Base-by-base conservation (phyloP, 805 yeast species). In the Candida takata region DNA sequence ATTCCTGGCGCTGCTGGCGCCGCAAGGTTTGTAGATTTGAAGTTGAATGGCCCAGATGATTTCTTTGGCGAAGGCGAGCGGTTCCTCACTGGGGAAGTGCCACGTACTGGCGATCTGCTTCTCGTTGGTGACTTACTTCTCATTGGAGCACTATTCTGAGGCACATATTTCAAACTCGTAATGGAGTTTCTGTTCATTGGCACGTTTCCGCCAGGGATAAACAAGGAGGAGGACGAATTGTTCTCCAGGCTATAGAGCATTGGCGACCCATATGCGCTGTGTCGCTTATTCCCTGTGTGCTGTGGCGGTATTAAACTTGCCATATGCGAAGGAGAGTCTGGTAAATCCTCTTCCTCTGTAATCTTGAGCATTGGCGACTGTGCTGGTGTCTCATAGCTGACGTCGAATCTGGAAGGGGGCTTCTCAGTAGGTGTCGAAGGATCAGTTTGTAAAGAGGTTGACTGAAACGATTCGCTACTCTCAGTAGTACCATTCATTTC, bases 11-110 rank as follows among this genome's bases (percentile, higher is more conserved):
- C 41, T 9, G 54, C 48, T 34, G 37, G 54, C 18, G 35, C 55
- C 8, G 41, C 56, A 37, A 61, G 47, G 42, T 64, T 70, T 40
- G 73, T 71, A 8, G 82, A 70, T 44, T 74, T 67, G 63, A 80
- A 82, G 48, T 78, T 77, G 64, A 82, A 82, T 1, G 88, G 88
- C 15, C 33, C 33, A 19, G 20, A 12, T 39, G 46, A 57, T 17
- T 54, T 44, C 33, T 49, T 52, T 8, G 56, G 55, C 1, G 55
- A 49, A 1, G 51, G 42, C 2, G 56, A 49, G 11, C 52, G 41
- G 33, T 37, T 36, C 30, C 61, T 48, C 4, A 49, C 38, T 1
- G 67, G 67, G 0, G 66, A 61, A 2, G 21, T 10, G 12, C 50
- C 44, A 6, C 66, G 60, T 0, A 57, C 52, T 4, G 57, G 41